Conservation (phyloP, 805 yeast species). For the Candida namnaoensis region DNA sequence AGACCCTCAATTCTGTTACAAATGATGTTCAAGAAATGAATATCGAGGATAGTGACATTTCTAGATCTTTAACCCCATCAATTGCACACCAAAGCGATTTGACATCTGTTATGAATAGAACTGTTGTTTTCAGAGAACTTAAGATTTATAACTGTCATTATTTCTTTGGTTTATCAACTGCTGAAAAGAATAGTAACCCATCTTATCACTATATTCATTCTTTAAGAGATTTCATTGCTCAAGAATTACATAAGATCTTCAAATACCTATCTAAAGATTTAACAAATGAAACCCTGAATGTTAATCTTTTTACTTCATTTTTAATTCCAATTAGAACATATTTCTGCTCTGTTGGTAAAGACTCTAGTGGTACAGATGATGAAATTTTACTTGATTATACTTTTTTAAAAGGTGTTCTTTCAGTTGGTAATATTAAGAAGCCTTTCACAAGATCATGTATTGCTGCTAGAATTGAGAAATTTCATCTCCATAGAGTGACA, state of each 20-base stretch:
- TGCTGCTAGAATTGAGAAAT: slow-evolving; percentile 66
- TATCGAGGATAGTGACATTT: slow-evolving; percentile 29
- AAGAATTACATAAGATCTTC: slow-evolving; percentile 50
- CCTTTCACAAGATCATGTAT: slow-evolving; percentile 72
- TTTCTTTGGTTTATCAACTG: slow-evolving; percentile 48
- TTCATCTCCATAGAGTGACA: slow-evolving; percentile 66
- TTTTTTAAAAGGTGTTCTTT: slow-evolving; percentile 49
- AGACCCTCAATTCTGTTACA: slow-evolving; percentile 27
- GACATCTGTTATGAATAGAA: slow-evolving; percentile 42
- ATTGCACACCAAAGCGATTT: slow-evolving; percentile 22
- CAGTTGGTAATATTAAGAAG: slow-evolving; percentile 52
- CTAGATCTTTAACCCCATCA: slow-evolving; percentile 20
- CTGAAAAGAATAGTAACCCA: slow-evolving; percentile 31
- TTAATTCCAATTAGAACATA: slow-evolving; percentile 63
- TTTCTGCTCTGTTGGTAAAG: slow-evolving; percentile 76
- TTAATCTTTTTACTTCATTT: slow-evolving; percentile 50
- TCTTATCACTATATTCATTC: slow-evolving; percentile 49
- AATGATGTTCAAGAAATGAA: slow-evolving; percentile 33
- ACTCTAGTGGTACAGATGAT: slow-evolving; percentile 50
- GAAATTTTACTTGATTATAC: slow-evolving; percentile 43
- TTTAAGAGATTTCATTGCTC: slow-evolving; percentile 51
- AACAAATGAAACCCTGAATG: slow-evolving; percentile 40
- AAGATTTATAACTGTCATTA: slow-evolving; percentile 59
- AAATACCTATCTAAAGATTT: slow-evolving; percentile 35
- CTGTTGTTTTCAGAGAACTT: slow-evolving; percentile 46